Percentiles rank a stretch among this genome's conserved stretches.
Conservation (phyloP, 23 red algal species). For the Gracilariopsis chorda region DNA sequence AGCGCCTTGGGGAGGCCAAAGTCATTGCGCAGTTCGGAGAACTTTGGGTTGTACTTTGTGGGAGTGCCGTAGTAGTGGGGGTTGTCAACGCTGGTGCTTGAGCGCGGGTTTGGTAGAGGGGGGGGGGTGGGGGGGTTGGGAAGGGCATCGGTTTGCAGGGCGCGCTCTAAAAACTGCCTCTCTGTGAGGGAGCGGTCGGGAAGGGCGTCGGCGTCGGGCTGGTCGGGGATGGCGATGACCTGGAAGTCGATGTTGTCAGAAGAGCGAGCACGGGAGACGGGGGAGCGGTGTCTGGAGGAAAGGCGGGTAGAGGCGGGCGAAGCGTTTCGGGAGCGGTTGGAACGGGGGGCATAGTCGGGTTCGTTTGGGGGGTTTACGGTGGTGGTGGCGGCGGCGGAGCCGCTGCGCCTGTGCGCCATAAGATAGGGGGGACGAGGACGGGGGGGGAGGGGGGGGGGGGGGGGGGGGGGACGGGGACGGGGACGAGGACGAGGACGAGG, state of each 20-base stretch:
- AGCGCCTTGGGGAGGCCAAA: conserved; percentile 15
- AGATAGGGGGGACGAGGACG: background rate
- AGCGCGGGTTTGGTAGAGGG: conserved; percentile 50
- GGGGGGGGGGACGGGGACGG: background rate
- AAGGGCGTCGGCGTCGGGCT: background rate
- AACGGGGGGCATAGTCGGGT: background rate
- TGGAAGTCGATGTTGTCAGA: conserved; percentile 57
- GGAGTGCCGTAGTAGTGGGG: conserved; percentile 20
- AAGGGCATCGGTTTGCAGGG: background rate
- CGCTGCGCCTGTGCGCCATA: background rate
- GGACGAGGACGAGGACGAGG: background rate
- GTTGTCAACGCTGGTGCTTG: conserved; percentile 67
- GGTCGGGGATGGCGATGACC: conserved; percentile 54
- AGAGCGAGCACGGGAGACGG: background rate
- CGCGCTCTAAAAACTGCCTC: background rate
- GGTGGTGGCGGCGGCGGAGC: background rate
- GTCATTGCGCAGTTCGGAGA: conserved; percentile 42
- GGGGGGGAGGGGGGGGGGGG: background rate
- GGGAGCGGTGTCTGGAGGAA: background rate
- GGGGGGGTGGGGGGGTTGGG: conserved; percentile 17
- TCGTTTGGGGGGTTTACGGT: conserved; percentile 13
- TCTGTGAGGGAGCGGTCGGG: conserved; percentile 5
- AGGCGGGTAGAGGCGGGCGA: background rate
- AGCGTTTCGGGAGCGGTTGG: background rate
- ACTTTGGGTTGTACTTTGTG: conserved; percentile 52